phyloP scores from a whole-genome alignment of 495 filamentous ascomycete species.

The Lasiosphaeriaceae sp. region DNA sequence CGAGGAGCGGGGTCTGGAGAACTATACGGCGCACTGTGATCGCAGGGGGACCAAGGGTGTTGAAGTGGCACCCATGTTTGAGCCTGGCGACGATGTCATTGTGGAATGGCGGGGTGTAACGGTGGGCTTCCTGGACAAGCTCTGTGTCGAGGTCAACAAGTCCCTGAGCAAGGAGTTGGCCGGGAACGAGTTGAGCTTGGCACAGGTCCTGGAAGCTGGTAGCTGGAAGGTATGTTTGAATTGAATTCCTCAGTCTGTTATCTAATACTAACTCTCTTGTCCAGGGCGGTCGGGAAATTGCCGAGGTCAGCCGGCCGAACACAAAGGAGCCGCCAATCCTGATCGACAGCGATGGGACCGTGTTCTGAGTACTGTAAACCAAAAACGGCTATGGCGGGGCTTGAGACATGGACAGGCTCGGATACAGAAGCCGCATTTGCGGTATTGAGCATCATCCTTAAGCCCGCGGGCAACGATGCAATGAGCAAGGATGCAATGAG shows the following conservation, averaged over 20 bases:
- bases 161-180: conserved; percentile 44
- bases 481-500: no score
- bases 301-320: conserved; percentile 91
- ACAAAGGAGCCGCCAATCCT: conserved; percentile 96
- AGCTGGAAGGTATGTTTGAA: conserved; percentile 77
- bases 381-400: no score
- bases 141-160: conserved; percentile 69
- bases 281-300: conserved; percentile 92
- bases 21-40: conserved; percentile 69
- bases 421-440: no score
- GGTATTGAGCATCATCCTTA: no score
- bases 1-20: conserved; percentile 59
- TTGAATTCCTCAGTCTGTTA: not conserved
- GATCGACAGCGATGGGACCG: conserved; percentile 92
- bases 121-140: conserved; percentile 75
- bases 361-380: conserved; percentile 68
- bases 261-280: conserved; percentile 26
- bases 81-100: conserved; percentile 75
- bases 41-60: conserved; percentile 68
- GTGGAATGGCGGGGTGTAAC: conserved; percentile 85
- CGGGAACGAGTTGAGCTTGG: conserved; percentile 59
- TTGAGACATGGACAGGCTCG: not conserved
- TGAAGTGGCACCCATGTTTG: conserved; percentile 73
- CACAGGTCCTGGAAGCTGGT: conserved; percentile 85
- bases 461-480: no score